Evolutionary conservation across 1,284 basidiomycete genomes (phyloP), one percentile per base, ranked within the genome.

Genomic region (Heterobasidion parviporum): DNA sequence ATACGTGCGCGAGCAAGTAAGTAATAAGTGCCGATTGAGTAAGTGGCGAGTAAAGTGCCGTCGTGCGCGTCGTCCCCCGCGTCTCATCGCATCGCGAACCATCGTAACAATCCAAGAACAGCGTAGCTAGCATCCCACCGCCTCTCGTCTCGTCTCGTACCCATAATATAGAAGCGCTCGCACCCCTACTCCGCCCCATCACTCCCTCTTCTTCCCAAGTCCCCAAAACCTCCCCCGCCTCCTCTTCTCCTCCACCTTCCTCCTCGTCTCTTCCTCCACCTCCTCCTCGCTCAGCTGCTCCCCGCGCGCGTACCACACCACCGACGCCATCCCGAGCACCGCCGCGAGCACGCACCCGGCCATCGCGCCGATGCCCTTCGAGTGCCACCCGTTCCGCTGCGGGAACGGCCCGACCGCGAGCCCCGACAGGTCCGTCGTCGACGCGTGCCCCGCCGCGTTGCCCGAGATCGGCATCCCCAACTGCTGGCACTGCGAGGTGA

Each of bases 291-390:
- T 78, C 57, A 89, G 75, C 54, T 75, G 66, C 2, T 78, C 16
- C 32, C 87, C 88, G 55, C 82, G 73, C 50, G 84, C 72, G 70
- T 96, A 98, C 91, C 93, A 94, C 47, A 83, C 72, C 18, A 97
- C 89, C 0, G 83, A 81, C 2, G 74, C 66, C 80, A 95, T 87
- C 1, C 95, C 94, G 51, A 95, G 63, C 32, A 92, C 73, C 1
- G 91, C 92, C 1, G 89, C 83, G 57, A 96, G 70, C 54, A 94
- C 46, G 50, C 34, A 51, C 36, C 50, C 50, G 15, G 35, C 32
- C 78, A 98, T 83, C 20, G 94, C 94, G 34, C 83, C 82, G 59
- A 93, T 89, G 33, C 89, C 92, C 68, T 79, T 85, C 32, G 84
- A 70, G 56, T 81, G 82, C 92, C 92, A 95, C n/a, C 90, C 90